A percentile compares a stretch with the other conserved stretches of the same genome.
These are phyloP conservation scores for Tritrichomonas foetus DNA, from an alignment of 208 protist genomes.

Conservation along the genomic window DNA sequence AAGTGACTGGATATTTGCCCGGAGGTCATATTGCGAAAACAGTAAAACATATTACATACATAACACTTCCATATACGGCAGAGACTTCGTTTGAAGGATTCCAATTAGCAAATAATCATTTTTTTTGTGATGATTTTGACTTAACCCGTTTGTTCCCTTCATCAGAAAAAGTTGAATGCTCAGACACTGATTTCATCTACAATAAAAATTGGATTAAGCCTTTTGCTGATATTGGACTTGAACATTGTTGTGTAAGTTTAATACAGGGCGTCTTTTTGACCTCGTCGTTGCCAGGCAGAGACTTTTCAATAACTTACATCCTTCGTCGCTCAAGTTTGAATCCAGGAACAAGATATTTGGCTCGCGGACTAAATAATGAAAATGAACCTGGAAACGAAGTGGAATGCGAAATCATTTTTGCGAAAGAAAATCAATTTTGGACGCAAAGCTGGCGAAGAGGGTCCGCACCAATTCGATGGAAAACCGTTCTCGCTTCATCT, in stretches of 20 bases:
- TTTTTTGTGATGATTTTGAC: not conserved
- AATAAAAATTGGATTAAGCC: not conserved
- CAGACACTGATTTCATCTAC: not conserved
- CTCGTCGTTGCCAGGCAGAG: not conserved
- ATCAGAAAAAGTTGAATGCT: not conserved
- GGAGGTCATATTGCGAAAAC: not conserved
- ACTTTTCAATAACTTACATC: slow-evolving; percentile 1
- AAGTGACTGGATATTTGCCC: not conserved
- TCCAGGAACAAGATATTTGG: not conserved
- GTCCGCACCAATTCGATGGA: slow-evolving; percentile 12
- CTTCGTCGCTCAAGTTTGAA: not conserved
- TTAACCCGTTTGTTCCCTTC: not conserved
- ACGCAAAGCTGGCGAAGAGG: not conserved
- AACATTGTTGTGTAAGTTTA: not conserved
- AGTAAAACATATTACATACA: not conserved
- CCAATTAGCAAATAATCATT: not conserved
- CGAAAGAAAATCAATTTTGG: not conserved
- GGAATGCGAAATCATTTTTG: not conserved
- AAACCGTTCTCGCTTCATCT: not conserved
- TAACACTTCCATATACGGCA: not conserved
- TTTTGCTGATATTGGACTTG: not conserved
- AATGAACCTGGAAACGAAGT: not conserved
- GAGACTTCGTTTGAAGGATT: not conserved
- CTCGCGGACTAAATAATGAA: not conserved
- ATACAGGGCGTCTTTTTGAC: not conserved